These are phyloP conservation scores for Punica granatum DNA, from an alignment of 345 rosid species.

Conservation along the genomic window DNA sequence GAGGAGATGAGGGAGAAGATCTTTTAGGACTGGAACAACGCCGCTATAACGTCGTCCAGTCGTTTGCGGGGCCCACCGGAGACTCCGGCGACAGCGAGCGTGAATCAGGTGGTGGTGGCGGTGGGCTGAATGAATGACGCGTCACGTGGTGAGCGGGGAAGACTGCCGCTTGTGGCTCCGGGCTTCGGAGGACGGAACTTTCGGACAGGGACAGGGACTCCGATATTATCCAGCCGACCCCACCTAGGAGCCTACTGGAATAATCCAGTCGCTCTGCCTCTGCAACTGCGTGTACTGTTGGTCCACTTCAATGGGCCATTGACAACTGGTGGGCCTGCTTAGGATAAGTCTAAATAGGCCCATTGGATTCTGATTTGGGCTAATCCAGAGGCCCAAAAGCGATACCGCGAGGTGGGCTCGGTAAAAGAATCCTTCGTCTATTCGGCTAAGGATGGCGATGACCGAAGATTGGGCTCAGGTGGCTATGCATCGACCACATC, in stretches of 20 bases:
- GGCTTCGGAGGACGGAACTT: not conserved
- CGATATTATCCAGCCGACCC: no score
- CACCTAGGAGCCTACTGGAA: no score
- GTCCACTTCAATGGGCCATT: not conserved
- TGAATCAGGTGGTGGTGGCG: not conserved
- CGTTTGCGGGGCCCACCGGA: constrained; percentile 1
- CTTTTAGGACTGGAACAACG: not conserved
- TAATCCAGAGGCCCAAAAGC: not conserved
- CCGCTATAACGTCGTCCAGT: not conserved
- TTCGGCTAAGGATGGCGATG: no score
- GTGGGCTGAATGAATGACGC: not conserved
- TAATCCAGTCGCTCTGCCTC: not conserved
- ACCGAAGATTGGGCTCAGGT: no score
- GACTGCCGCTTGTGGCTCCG: not conserved
- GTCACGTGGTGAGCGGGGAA: constrained; percentile 1
- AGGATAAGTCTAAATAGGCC: not conserved
- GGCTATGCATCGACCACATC: no score
- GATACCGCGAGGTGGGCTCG: not conserved
- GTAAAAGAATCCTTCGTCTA: no score
- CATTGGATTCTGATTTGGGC: not conserved
- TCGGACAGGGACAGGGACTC: no score
- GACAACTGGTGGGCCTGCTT: not conserved
- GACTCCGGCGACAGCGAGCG: not conserved
- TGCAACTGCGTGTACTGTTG: no score
- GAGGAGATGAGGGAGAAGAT: not conserved